phyloP scores from a whole-genome alignment of 75 land plant species.

The Adiantum capillusveneris region DNA sequence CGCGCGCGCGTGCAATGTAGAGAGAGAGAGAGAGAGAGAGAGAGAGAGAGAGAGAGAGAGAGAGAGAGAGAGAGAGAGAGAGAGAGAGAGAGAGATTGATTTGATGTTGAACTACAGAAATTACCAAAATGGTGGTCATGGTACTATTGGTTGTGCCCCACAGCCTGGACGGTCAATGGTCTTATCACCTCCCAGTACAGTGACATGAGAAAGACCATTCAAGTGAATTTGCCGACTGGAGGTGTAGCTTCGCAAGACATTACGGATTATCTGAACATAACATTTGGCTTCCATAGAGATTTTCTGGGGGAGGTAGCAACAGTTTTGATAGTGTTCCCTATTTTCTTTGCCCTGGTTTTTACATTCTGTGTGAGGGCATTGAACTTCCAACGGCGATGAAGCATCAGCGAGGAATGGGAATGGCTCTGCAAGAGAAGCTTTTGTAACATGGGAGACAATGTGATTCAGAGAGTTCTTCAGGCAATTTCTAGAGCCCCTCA shows the following conservation, averaged over 20 bases:
- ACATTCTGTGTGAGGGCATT: slow-evolving; percentile 31
- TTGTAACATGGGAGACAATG: too few species aligned
- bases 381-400: slow-evolving; percentile 55
- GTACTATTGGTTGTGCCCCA: slow-evolving; percentile 64
- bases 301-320: slow-evolving; percentile 36
- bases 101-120: slow-evolving; percentile 14
- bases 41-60: too few species aligned
- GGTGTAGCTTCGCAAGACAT: neutral
- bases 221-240: neutral
- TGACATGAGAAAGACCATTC: slow-evolving; percentile 16
- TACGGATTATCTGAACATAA: slow-evolving; percentile 23
- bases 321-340: slow-evolving; percentile 28
- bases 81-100: too few species aligned
- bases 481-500: too few species aligned
- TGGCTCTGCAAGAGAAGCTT: too few species aligned
- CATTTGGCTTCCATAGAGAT: slow-evolving; percentile 42
- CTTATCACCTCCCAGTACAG: slow-evolving; percentile 63
- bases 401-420: too few species aligned
- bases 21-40: too few species aligned
- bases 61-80: too few species aligned
- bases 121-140: slow-evolving; percentile 70
- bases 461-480: too few species aligned
- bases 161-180: slow-evolving; percentile 57
- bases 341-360: slow-evolving; percentile 38
- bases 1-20: too few species aligned